phyloP scores from a whole-genome alignment of 352 stramenopile genomes.

The Globisporangium ultimum region DNA sequence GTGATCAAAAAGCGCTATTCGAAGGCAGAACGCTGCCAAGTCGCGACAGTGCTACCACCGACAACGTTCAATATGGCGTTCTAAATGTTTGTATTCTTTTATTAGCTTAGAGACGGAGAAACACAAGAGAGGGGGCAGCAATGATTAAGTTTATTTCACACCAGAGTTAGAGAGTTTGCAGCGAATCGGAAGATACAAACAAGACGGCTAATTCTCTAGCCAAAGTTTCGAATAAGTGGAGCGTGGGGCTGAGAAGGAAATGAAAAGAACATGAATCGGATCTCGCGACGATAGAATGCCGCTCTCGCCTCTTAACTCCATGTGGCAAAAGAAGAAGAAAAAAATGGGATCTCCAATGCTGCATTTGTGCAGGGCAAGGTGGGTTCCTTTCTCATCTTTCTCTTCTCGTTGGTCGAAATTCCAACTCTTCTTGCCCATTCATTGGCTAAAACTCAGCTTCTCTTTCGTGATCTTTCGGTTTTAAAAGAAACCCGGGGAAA shows the following conservation, averaged over 20 bases:
- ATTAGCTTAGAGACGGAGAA: slow-evolving; percentile 5
- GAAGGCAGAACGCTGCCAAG: slow-evolving; percentile 77
- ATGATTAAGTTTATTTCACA: not conserved
- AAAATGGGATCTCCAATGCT: too few species aligned
- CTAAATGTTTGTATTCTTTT: slow-evolving; percentile 29
- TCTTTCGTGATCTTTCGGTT: slow-evolving; percentile 1
- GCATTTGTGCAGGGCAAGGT: too few species aligned
- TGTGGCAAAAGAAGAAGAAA: not conserved
- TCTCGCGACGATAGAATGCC: too few species aligned
- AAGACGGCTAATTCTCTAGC: not conserved
- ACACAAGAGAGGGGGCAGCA: not conserved
- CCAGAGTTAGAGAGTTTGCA: not conserved
- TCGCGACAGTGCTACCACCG: slow-evolving; percentile 67
- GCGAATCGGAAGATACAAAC: not conserved
- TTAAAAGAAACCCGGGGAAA: slow-evolving; percentile 6
- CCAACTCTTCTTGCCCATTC: not conserved
- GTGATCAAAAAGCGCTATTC: slow-evolving; percentile 90
- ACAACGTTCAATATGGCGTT: slow-evolving; percentile 83
- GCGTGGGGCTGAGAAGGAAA: too few species aligned
- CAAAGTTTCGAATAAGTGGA: too few species aligned
- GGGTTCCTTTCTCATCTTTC: too few species aligned
- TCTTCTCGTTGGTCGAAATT: not conserved
- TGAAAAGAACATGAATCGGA: too few species aligned
- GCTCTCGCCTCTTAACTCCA: not conserved
- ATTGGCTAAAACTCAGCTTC: slow-evolving; percentile 2